Conservation (phyloP, 192 early-diverging fungal species). For the Mortierella antarctica region DNA sequence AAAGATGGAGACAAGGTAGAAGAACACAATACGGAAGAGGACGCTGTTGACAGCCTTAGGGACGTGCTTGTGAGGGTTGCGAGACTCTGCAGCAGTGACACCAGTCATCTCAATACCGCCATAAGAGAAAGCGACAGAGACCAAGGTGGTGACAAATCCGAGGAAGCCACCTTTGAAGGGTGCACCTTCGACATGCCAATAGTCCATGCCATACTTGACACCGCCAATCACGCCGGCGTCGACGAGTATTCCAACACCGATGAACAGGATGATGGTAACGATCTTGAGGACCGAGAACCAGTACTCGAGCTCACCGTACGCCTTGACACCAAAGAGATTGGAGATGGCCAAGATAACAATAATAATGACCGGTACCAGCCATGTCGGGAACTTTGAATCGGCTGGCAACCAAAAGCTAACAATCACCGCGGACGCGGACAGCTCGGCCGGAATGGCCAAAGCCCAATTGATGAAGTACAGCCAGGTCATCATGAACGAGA, state of each 20-base stretch:
- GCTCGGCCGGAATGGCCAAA: slow-evolving; percentile 70
- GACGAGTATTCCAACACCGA: slow-evolving; percentile 79
- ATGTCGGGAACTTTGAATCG: slow-evolving; percentile 13
- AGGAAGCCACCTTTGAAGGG: slow-evolving; percentile 68
- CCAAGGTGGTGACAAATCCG: slow-evolving; percentile 71
- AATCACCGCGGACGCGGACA: slow-evolving; percentile 80
- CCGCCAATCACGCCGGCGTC: slow-evolving; percentile 70
- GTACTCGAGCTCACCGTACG: slow-evolving; percentile 84
- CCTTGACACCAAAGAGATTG: slow-evolving; percentile 68
- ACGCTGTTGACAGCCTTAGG: slow-evolving; percentile 75
- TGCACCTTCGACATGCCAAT: slow-evolving; percentile 72
- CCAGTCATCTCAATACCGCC: slow-evolving; percentile 91
- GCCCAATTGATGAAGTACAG: slow-evolving; percentile 69
- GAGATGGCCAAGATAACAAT: slow-evolving; percentile 67
- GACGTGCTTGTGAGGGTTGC: slow-evolving; percentile 74
- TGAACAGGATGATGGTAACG: slow-evolving; percentile 79
- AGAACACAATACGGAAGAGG: slow-evolving; percentile 76
- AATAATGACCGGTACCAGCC: slow-evolving; percentile 43
- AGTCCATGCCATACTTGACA: slow-evolving; percentile 62
- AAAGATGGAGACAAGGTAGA: slow-evolving; percentile 72
- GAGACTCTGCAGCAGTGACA: slow-evolving; percentile 86
- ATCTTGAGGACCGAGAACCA: slow-evolving; percentile 72
- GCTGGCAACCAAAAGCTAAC: slow-evolving; percentile 65
- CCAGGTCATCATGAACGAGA: slow-evolving; percentile 75
- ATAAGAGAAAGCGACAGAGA: slow-evolving; percentile 82